Evolutionary conservation across 2,329 filamentous ascomycete species (phyloP).

Genomic region (Colletotrichum sp.): DNA sequence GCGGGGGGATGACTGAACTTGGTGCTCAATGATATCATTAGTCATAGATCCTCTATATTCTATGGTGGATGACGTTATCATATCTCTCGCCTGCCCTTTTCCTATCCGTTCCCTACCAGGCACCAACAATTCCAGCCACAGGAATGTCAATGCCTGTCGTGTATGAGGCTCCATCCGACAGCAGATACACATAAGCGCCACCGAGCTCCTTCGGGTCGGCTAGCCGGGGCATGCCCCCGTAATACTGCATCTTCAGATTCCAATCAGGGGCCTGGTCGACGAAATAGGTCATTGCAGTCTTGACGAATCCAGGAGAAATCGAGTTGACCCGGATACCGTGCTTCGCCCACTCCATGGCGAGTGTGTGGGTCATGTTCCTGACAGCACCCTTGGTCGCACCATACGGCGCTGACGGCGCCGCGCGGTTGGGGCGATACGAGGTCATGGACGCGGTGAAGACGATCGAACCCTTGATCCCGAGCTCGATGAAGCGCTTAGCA

Average conservation of each 20-base stretch:
- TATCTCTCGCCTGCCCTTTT: not conserved
- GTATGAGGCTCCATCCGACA: constrained; percentile 56
- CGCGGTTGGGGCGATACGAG: constrained; percentile 51
- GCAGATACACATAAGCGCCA: constrained; percentile 60
- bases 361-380: constrained; percentile 42
- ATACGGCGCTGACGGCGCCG: constrained; percentile 54
- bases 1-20: no score
- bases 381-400: constrained; percentile 51
- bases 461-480: constrained; percentile 37
- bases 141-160: constrained; percentile 57
- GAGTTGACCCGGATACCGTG: constrained; percentile 51
- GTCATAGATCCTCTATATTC: not conserved
- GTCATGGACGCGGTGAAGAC: constrained; percentile 55
- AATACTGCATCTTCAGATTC: constrained; percentile 62
- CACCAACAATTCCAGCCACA: constrained; percentile 39
- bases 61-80: not conserved
- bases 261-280: constrained; percentile 58
- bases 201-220: constrained; percentile 59
- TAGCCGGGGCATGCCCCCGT: constrained; percentile 60
- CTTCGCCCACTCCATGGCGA: constrained; percentile 53
- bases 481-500: constrained; percentile 44
- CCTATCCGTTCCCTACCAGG: constrained; percentile 17
- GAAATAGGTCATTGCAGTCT: constrained; percentile 53
- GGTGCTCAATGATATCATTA: not conserved
- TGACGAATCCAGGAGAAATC: constrained; percentile 48